phyloP scores from a whole-genome alignment of 139 green algal genomes.

The Chlorella sp. region DNA sequence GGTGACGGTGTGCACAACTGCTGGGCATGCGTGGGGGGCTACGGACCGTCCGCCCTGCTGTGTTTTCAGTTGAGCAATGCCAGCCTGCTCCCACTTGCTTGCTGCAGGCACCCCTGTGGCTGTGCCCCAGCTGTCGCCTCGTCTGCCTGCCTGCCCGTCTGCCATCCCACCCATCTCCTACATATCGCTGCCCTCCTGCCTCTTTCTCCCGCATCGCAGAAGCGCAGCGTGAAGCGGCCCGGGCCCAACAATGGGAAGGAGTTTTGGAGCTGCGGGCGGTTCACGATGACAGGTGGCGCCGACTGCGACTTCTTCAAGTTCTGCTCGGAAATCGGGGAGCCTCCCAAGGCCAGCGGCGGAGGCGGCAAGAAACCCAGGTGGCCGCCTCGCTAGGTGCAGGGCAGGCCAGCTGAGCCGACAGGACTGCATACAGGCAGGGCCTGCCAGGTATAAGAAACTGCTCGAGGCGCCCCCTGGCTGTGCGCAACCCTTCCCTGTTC shows the following conservation, averaged over 20 bases:
- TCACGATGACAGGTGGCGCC: neutral
- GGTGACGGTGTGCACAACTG: neutral
- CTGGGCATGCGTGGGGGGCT: neutral
- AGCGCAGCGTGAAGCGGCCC: slow-evolving; percentile 20
- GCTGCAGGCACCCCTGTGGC: neutral
- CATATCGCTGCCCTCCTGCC: too few species aligned
- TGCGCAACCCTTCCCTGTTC: too few species aligned
- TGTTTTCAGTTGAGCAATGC: neutral
- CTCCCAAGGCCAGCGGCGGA: neutral
- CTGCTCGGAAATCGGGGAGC: neutral
- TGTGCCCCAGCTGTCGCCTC: neutral
- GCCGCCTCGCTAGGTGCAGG: too few species aligned
- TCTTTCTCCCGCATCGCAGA: neutral
- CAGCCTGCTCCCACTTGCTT: too few species aligned
- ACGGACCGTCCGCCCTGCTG: neutral
- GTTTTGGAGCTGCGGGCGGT: slow-evolving; percentile 22
- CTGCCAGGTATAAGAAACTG: too few species aligned
- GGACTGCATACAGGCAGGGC: too few species aligned
- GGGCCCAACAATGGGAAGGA: slow-evolving; percentile 25
- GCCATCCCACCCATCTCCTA: too few species aligned
- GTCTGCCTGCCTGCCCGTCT: neutral
- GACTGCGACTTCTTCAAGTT: slow-evolving; percentile 38
- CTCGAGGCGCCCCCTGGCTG: too few species aligned
- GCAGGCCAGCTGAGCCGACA: too few species aligned
- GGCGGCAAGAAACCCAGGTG: too few species aligned